These are phyloP conservation scores for Lepraria neglecta DNA, from an alignment of 495 filamentous ascomycete species.

Conservation along the genomic window DNA sequence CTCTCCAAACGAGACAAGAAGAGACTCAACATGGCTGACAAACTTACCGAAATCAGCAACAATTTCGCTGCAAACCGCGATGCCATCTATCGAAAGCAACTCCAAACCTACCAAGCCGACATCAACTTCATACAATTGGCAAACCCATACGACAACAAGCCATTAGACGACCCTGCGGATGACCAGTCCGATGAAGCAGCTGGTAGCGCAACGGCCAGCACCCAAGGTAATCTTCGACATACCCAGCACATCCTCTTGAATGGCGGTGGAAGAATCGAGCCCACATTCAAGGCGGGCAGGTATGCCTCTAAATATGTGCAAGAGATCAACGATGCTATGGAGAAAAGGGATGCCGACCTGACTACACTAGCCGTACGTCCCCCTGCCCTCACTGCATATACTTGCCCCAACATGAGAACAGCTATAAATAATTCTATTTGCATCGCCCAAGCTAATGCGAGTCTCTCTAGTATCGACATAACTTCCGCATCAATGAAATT, in stretches of 20 bases:
- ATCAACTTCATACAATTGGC: constrained; percentile 79
- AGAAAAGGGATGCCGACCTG: constrained; percentile 73
- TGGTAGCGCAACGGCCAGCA: constrained; percentile 46
- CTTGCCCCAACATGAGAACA: not conserved
- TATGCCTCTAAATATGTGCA: constrained; percentile 75
- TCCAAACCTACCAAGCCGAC: constrained; percentile 82
- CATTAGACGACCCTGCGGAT: constrained; percentile 63
- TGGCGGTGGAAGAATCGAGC: constrained; percentile 42
- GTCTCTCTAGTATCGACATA: constrained; percentile 22
- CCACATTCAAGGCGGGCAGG: constrained; percentile 65
- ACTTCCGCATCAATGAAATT: constrained; percentile 23
- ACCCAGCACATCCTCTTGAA: constrained; percentile 29
- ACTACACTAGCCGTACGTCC: constrained; percentile 65
- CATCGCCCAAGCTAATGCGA: not conserved
- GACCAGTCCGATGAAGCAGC: constrained; percentile 60
- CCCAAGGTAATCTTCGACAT: constrained; percentile 13
- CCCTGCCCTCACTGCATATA: not conserved
- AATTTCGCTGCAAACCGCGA: constrained; percentile 77
- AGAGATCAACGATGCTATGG: constrained; percentile 76
- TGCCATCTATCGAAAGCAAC: constrained; percentile 76
- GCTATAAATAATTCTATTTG: not conserved
- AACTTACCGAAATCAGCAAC: constrained; percentile 62
- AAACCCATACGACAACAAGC: constrained; percentile 65
- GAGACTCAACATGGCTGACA: constrained; percentile 69
- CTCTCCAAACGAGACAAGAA: constrained; percentile 86